Conservation (phyloP, 2,329 filamentous ascomycete genomes). For the Achaetomium macrosporum region DNA sequence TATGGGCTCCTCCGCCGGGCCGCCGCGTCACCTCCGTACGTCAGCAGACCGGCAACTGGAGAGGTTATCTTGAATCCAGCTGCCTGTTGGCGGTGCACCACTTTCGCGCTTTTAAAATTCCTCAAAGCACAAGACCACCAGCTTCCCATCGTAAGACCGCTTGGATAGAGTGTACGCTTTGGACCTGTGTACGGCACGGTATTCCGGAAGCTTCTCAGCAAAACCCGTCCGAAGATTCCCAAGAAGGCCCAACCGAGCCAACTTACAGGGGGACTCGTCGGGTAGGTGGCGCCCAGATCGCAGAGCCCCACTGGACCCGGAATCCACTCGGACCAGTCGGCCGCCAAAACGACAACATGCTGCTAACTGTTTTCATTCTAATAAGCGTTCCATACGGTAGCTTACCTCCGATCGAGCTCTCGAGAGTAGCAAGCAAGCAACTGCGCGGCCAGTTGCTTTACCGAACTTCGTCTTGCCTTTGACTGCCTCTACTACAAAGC, state of each 20-base stretch:
- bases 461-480: neutral
- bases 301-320: slow-evolving; percentile 8
- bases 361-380: slow-evolving; percentile 8
- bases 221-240: neutral
- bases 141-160: neutral
- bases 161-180: neutral
- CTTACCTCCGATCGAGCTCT: neutral
- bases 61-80: neutral
- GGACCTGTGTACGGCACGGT: slow-evolving; percentile 9
- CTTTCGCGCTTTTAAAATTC: neutral
- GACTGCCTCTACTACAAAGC: slow-evolving; percentile 7
- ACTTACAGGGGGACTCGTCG: neutral
- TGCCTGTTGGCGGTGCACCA: slow-evolving; percentile 4
- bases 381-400: no score
- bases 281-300: slow-evolving; percentile 1
- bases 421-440: neutral
- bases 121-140: neutral
- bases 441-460: slow-evolving; percentile 3
- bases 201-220: slow-evolving; percentile 17
- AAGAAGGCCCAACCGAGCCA: neutral
- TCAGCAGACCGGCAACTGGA: slow-evolving; percentile 2
- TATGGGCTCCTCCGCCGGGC: neutral
- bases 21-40: slow-evolving; percentile 14
- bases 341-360: slow-evolving; percentile 18
- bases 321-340: slow-evolving; percentile 4